Evolutionary conservation across 108 stramenopile species (phyloP).

Genomic region (Skeletonema costatum): DNA sequence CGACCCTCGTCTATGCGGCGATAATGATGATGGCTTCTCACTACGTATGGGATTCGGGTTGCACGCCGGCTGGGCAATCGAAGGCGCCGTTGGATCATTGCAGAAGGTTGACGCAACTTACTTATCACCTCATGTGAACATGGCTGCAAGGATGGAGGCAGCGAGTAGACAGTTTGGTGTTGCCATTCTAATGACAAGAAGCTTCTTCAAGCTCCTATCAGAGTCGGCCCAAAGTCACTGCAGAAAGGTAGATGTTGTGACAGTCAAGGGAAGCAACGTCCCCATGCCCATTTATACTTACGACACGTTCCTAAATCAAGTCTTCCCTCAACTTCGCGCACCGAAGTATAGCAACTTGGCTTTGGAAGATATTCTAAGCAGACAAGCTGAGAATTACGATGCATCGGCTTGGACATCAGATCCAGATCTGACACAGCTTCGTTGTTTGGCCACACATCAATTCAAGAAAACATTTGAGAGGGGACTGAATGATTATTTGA

Average conservation of each 20-base stretch:
- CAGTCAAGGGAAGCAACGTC: slow-evolving; percentile 84
- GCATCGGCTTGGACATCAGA: slow-evolving; percentile 75
- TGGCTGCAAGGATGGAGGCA: slow-evolving; percentile 94
- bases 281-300: slow-evolving; percentile 76
- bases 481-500: slow-evolving; percentile 70
- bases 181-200: slow-evolving; percentile 58
- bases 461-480: slow-evolving; percentile 69
- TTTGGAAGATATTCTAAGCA: slow-evolving; percentile 38
- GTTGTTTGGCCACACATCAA: slow-evolving; percentile 77
- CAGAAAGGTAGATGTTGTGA: slow-evolving; percentile 78
- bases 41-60: slow-evolving; percentile 87
- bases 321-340: slow-evolving; percentile 72
- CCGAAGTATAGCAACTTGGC: slow-evolving; percentile 74
- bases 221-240: slow-evolving; percentile 59
- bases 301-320: slow-evolving; percentile 75
- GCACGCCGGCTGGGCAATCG: slow-evolving; percentile 97
- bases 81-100: slow-evolving; percentile 92
- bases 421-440: slow-evolving; percentile 79
- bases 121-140: slow-evolving; percentile 95
- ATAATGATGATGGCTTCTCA: slow-evolving; percentile 30
- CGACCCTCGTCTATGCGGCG: slow-evolving; percentile 46
- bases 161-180: slow-evolving; percentile 90
- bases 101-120: slow-evolving; percentile 97
- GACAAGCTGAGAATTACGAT: slow-evolving; percentile 70
- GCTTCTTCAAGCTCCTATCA: slow-evolving; percentile 66